Conservation (phyloP, 163 green algal genomes). For the Chloroidium sp. region DNA sequence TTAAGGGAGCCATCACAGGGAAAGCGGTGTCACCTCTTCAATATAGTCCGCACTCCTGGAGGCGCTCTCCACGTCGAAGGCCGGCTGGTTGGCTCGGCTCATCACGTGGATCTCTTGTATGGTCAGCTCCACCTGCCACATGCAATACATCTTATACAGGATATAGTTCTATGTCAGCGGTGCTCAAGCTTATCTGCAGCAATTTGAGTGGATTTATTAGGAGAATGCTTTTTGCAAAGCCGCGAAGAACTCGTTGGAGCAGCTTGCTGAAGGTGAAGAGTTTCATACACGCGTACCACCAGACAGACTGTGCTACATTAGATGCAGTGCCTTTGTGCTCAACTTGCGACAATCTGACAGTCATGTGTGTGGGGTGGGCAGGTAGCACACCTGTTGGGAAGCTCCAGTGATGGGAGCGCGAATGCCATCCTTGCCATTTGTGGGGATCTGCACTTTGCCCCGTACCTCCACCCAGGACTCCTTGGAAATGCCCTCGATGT, state of each 20-base stretch:
- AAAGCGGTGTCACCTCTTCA: no score
- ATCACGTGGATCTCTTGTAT: constrained; percentile 61
- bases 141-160: neutral
- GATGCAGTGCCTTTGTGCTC: no score
- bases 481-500: constrained; percentile 68
- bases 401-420: neutral
- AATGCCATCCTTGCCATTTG: constrained; percentile 39
- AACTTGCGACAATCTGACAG: no score
- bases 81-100: constrained; percentile 70
- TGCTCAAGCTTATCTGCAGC: neutral
- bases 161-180: neutral
- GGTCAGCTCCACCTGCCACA: constrained; percentile 68
- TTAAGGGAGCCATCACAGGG: no score
- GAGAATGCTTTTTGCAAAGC: neutral
- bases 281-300: no score
- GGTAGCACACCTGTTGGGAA: neutral
- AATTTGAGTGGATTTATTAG: neutral
- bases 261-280: neutral
- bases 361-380: no score
- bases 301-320: no score
- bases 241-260: neutral
- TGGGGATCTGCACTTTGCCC: constrained; percentile 41
- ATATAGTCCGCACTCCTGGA: constrained; percentile 1
- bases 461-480: constrained; percentile 93
- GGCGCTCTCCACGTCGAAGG: constrained; percentile 88